Evolutionary conservation across 352 stramenopile species (phyloP), one percentile per base, ranked within the genome.

Genomic region (Phytopythium montanum): DNA sequence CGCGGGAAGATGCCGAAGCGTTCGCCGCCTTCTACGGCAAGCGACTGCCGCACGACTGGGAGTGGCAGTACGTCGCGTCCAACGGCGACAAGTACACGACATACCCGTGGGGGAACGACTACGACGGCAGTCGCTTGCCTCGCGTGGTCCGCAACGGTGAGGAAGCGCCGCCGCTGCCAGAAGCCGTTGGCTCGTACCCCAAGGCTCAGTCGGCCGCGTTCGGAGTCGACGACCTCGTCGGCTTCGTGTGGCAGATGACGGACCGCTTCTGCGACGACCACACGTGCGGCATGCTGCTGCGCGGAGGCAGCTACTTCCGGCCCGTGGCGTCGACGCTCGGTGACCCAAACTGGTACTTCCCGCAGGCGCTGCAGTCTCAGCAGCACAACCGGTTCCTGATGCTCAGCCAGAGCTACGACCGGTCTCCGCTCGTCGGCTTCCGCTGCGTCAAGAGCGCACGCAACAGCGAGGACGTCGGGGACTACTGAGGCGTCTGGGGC

Each of bases 321-420:
- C 83, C 85, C 1, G 65, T 92, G 14, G 70, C 83, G 14, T 82
- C 83, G 9, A 92, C 80, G 1, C 70, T 84, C 12, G 76, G 65
- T 26, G 87, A 94, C 48, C 81, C 85, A 14, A 92, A 92, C 65
- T 95, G 87, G 87, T 95, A 95, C 62, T 94, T 94, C 53, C 87
- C 82, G 8, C 77, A 90, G 59, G 78, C 82, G 51, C 56, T 85
- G 25, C 57, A 74, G 28, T 55, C 74, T 10, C 75, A 79, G 23
- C 64, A 94, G 60, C 85, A 95, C 65, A 91, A 92, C 51, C 77
- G 77, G 5, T 88, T 90, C 49, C 70, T 95, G 6, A 85, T 84
- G 66, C 67, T 88, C 29, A 88, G 81, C 52, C 69, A 86, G 59
- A 77, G 75, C 39, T 88, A 89, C 66, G 87, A 95, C 39, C 77